phyloP scores from a whole-genome alignment of 2,329 filamentous ascomycete species.

The Conoideocrella luteorostrata region DNA sequence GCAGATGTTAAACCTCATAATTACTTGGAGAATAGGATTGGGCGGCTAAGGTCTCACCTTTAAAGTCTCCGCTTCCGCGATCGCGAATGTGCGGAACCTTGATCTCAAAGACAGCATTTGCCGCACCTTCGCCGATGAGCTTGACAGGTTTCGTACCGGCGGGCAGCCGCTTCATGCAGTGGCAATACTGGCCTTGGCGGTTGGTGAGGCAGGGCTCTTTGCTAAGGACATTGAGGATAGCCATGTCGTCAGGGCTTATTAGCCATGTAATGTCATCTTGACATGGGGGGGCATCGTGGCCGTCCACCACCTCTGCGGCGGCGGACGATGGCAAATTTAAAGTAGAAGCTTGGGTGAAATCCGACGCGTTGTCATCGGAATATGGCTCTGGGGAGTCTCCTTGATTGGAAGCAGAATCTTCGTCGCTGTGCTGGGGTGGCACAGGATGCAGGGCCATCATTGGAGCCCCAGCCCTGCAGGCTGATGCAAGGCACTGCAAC shows the following conservation, averaged over 20 bases:
- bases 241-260: slow-evolving; percentile 17
- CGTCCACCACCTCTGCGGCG: slow-evolving; percentile 2
- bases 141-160: slow-evolving; percentile 26
- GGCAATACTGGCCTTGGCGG: slow-evolving; percentile 4
- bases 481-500: slow-evolving; percentile 15
- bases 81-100: slow-evolving; percentile 30
- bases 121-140: slow-evolving; percentile 62
- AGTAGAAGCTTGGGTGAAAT: slow-evolving; percentile 9
- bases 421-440: slow-evolving; percentile 14
- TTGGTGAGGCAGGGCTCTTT: slow-evolving; percentile 7
- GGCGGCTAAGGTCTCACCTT: slow-evolving; percentile 22
- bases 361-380: slow-evolving; percentile 13
- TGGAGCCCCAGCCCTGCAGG: slow-evolving; percentile 19
- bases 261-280: slow-evolving; percentile 17
- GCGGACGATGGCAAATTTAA: slow-evolving; percentile 11
- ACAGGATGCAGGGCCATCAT: slow-evolving; percentile 20
- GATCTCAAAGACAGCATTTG: slow-evolving; percentile 68
- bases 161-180: slow-evolving; percentile 25
- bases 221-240: slow-evolving; percentile 15
- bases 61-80: slow-evolving; percentile 23
- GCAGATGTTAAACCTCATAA: slow-evolving; percentile 1
- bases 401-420: slow-evolving; percentile 16
- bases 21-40: slow-evolving; percentile 2
- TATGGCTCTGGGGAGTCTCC: slow-evolving; percentile 14
- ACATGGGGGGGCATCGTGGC: slow-evolving; percentile 6